Evolutionary conservation across 768 basidiomycete genomes (phyloP).

Genomic region (Agaricus bisporus): DNA sequence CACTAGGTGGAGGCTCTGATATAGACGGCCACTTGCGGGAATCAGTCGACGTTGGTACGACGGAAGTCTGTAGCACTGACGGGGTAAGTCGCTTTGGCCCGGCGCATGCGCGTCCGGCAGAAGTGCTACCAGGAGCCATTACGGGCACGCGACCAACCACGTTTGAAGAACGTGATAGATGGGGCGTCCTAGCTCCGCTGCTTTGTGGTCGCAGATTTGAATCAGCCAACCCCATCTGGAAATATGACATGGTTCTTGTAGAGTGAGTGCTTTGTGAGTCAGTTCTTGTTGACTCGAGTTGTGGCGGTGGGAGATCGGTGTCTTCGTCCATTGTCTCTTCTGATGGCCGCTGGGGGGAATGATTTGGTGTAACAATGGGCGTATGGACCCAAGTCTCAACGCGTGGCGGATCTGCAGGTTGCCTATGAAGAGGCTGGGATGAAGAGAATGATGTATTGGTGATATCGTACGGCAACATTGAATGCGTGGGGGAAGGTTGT

Average conservation of each 20-base stretch:
- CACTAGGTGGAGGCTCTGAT: not conserved
- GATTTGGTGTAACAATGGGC: constrained; percentile 49
- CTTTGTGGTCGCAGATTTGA: not conserved
- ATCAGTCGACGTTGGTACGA: not conserved
- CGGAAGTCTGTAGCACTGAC: not conserved
- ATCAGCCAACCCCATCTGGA: constrained; percentile 28
- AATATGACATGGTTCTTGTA: constrained; percentile 28
- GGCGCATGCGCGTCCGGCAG: not conserved
- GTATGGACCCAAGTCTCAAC: constrained; percentile 42
- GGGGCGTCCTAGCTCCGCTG: not conserved
- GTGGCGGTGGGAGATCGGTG: constrained; percentile 28
- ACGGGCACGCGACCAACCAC: not conserved
- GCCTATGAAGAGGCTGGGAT: constrained; percentile 2
- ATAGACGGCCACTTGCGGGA: not conserved
- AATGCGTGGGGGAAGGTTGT: not conserved
- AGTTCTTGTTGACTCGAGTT: constrained; percentile 20
- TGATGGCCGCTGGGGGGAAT: constrained; percentile 38
- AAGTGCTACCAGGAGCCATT: not conserved
- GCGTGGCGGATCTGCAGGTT: constrained; percentile 30
- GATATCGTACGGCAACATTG: not conserved
- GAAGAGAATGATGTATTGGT: not conserved
- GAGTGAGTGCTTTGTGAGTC: constrained; percentile 17
- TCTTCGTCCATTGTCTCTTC: constrained; percentile 17
- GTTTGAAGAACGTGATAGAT: not conserved
- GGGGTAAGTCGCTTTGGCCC: not conserved